A percentile compares a stretch with the other conserved stretches of the same genome.
These are phyloP conservation scores for Croton laevigatus DNA, from an alignment of 441 rosid species.

Conservation along the genomic window DNA sequence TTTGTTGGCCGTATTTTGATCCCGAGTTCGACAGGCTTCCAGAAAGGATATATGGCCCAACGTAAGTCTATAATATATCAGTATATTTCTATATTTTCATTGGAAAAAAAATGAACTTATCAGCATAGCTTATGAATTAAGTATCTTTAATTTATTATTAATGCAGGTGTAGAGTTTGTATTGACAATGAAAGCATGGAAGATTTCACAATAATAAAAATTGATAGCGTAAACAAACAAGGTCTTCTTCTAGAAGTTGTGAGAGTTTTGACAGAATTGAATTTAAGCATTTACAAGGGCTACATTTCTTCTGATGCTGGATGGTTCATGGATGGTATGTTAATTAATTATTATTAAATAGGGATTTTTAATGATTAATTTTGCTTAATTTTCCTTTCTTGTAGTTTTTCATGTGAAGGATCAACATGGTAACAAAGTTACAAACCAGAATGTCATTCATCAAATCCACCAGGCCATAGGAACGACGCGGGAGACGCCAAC, in stretches of 20 bases:
- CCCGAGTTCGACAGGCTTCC: conserved; percentile 67
- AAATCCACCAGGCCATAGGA: conserved; percentile 66
- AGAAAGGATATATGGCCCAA: conserved; percentile 68
- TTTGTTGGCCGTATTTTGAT: conserved; percentile 79
- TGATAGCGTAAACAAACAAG: conserved; percentile 62
- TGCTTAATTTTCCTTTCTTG: neutral
- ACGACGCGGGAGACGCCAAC: conserved; percentile 43
- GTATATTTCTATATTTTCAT: no score
- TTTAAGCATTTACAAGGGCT: conserved; percentile 53
- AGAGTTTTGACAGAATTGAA: conserved; percentile 71
- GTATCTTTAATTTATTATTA: no score
- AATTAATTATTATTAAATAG: neutral
- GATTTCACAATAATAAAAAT: conserved; percentile 70
- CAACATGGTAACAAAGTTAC: conserved; percentile 64
- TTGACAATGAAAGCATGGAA: conserved; percentile 69
- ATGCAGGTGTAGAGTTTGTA: conserved; percentile 63
- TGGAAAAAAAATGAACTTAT: no score
- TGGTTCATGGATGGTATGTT: conserved; percentile 73
- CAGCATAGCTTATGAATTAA: no score
- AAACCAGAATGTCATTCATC: conserved; percentile 52
- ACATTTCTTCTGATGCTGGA: conserved; percentile 68
- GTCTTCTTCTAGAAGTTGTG: conserved; percentile 67
- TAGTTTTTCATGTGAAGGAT: conserved; percentile 81
- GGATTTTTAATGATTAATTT: neutral
- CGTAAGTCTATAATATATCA: conserved; percentile 30